Percentiles rank a stretch among this genome's conserved stretches.
Conservation (phyloP, 805 yeast species). For the Pichia cephalocereana region DNA sequence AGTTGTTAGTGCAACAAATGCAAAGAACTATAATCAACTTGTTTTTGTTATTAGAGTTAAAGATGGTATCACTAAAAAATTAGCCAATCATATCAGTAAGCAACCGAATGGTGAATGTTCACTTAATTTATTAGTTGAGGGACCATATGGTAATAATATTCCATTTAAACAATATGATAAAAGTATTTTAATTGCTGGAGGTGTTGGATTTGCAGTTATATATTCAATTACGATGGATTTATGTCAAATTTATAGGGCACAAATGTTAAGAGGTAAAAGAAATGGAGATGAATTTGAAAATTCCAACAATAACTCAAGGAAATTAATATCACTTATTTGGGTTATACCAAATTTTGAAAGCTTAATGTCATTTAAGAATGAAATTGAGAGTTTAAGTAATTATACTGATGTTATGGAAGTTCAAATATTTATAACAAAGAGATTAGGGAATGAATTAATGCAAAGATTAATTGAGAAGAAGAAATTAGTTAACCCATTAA, state of each 20-base stretch:
- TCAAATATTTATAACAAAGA: constrained; percentile 23
- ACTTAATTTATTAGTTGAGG: constrained; percentile 44
- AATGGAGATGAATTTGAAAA: neutral
- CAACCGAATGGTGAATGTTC: constrained; percentile 26
- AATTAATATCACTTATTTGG: constrained; percentile 23
- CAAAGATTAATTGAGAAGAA: constrained; percentile 1
- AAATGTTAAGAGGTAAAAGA: constrained; percentile 18
- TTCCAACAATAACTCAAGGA: neutral
- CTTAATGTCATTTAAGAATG: constrained; percentile 21
- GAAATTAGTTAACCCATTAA: constrained; percentile 1
- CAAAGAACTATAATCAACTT: constrained; percentile 33
- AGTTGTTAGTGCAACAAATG: constrained; percentile 32
- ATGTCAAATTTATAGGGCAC: constrained; percentile 25
- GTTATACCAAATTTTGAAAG: constrained; percentile 25
- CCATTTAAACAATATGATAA: constrained; percentile 41
- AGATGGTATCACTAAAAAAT: constrained; percentile 40
- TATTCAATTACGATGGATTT: constrained; percentile 37
- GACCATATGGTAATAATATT: constrained; percentile 46
- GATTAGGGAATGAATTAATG: constrained; percentile 14
- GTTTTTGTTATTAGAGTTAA: constrained; percentile 41
- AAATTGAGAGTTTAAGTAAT: constrained; percentile 18
- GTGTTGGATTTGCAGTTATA: constrained; percentile 55
- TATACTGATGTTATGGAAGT: constrained; percentile 20
- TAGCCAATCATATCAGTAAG: constrained; percentile 26
- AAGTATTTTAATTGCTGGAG: constrained; percentile 50